phyloP scores from a whole-genome alignment of 2,329 filamentous ascomycete genomes.

The Alternaria viburni region DNA sequence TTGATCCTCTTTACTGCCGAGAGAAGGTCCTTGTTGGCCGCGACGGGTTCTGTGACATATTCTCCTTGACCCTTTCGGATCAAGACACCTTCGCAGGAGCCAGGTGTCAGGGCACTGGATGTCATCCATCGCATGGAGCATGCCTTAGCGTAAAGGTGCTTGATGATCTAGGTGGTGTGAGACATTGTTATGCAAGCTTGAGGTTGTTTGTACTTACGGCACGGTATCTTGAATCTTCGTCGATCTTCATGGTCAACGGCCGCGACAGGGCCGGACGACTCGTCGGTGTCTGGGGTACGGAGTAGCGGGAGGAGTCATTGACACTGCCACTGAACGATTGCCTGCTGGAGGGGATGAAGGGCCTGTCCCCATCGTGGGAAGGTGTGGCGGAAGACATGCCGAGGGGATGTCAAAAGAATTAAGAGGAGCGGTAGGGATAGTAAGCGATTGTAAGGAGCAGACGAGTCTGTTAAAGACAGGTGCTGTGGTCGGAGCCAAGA shows the following conservation, averaged over 20 bases:
- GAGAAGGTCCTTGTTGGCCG: slow-evolving; percentile 48
- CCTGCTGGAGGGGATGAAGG: slow-evolving; percentile 12
- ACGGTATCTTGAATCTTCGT: slow-evolving; percentile 32
- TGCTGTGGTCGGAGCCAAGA: background rate
- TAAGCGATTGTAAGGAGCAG: slow-evolving; percentile 12
- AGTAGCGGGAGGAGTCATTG: slow-evolving; percentile 8
- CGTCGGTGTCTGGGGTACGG: slow-evolving; percentile 12
- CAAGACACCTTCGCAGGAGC: slow-evolving; percentile 66
- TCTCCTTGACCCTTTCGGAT: slow-evolving; percentile 70
- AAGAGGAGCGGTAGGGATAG: background rate
- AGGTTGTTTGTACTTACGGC: slow-evolving; percentile 20
- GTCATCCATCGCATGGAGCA: slow-evolving; percentile 33
- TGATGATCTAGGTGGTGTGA: slow-evolving; percentile 29
- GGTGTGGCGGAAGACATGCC: slow-evolving; percentile 13
- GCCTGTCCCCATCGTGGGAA: slow-evolving; percentile 9
- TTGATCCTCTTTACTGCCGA: slow-evolving; percentile 55
- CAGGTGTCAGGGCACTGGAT: slow-evolving; percentile 11
- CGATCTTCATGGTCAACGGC: slow-evolving; percentile 28
- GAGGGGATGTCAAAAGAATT: slow-evolving; percentile 1
- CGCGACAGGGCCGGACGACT: slow-evolving; percentile 12
- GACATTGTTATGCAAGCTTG: background rate
- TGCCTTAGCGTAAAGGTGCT: slow-evolving; percentile 35
- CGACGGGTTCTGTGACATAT: slow-evolving; percentile 64
- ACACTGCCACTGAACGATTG: slow-evolving; percentile 18
- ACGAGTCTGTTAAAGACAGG: slow-evolving; percentile 1